Evolutionary conservation across 805 yeast genomes (phyloP), one percentile per base, ranked within the genome.

Genomic region (Yarrowia deformans): DNA sequence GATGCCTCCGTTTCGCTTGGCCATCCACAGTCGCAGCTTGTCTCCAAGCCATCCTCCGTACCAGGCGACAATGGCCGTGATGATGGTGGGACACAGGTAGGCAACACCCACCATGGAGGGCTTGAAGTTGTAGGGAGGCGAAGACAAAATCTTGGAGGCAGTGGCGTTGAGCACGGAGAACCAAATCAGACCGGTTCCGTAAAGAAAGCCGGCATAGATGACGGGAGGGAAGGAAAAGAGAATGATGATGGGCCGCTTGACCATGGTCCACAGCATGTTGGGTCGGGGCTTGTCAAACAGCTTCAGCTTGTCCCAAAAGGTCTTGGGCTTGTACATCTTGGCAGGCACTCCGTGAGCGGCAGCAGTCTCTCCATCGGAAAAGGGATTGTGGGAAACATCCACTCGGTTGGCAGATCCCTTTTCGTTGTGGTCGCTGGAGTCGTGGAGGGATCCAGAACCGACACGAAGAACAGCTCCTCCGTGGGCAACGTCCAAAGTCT

Each of bases 1-100:
- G 7, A 80, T 56, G 48, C 87, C 86, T 29, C 79, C 77, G 70
- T 81, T 79, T 66, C 78, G 49, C 40, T 46, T 52, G 52, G 69
- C 69, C 45, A 69, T 18, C 56, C 52, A 34, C 19, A 69, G n/a
- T 6, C 69, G 60, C 29, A 67, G 29, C 34, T 34, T 55, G 52
- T 67, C 69, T 18, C 52, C 48, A 2, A 67, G 34, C 23, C 35
- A 58, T n/a, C 69, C 69, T n/a, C 69, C 69, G 45, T 37, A 43
- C 39, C 61, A 37, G 29, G 69, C 50, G 5, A 39, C 45, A n/a
- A 54, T 40, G 10, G 52, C 68, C 6, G 52, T 35, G 37, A 58
- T 37, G 40, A 67, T 45, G 7, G 43, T 43, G 9, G 69, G 68
- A 40, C 50, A 52, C n/a, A 67, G 34, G 42, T 67, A 67, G 18